Evolutionary conservation across 2,329 filamentous ascomycete genomes (phyloP).

Genomic region (Botrytis aclada): DNA sequence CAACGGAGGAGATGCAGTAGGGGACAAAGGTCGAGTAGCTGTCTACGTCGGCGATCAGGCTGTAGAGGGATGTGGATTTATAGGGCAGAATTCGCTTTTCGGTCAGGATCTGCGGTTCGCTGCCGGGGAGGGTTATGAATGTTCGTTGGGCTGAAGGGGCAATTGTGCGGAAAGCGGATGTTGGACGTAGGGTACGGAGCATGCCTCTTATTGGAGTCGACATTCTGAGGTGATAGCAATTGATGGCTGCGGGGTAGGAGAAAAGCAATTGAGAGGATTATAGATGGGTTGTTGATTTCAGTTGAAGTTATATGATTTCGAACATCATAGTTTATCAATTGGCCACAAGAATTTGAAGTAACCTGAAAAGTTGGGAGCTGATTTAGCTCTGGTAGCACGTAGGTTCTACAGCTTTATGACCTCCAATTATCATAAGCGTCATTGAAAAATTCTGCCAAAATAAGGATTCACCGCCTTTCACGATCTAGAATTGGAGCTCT

Average conservation of each 20-base stretch:
- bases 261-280: not conserved
- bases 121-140: constrained; percentile 42
- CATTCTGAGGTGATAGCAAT: constrained; percentile 22
- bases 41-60: constrained; percentile 82
- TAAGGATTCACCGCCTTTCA: not conserved
- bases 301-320: not conserved
- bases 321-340: not conserved
- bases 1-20: constrained; percentile 74
- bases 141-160: constrained; percentile 39
- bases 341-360: not conserved
- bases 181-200: constrained; percentile 28
- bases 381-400: constrained; percentile 1
- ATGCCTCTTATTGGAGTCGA: constrained; percentile 24
- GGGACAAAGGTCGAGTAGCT: constrained; percentile 86
- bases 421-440: not conserved
- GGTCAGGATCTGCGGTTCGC: constrained; percentile 59
- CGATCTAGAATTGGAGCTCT: not conserved
- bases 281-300: not conserved
- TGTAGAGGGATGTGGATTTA: constrained; percentile 67
- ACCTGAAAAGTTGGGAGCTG: not conserved
- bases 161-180: constrained; percentile 24
- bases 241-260: constrained; percentile 1
- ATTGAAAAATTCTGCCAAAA: constrained; percentile 3
- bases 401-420: not conserved
- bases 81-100: constrained; percentile 78